Evolutionary conservation across 768 basidiomycete species (phyloP), one percentile per base, ranked within the genome.

Genomic region (Pulveroboletus sp.): DNA sequence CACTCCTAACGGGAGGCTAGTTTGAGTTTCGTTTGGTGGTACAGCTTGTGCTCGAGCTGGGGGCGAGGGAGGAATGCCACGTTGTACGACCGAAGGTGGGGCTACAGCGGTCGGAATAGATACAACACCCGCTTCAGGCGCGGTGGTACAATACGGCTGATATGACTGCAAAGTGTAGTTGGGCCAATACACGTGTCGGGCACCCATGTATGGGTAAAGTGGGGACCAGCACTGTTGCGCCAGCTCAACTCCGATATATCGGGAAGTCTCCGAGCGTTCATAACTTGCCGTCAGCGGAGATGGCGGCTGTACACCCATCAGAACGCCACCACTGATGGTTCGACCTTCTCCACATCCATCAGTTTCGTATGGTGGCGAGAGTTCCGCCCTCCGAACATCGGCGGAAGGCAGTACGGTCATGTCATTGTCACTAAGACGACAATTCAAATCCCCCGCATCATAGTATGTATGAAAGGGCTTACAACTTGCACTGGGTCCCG

Each of bases 401-500:
- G 26, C 42, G 50, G 49, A 49, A 71, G 71, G 47, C 17, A 57
- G 42, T 28, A 42, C 45, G 35, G 57, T 45, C 45, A 56, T 59
- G 53, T 63, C 60, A 42, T 56, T 67, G 7, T 54, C 47, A 51
- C 62, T 60, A 39, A 36, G 26, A 6, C 9, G 21, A 44, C 27
- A 15, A 5, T 39, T 53, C 31, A 50, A 39, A 45, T 45, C 33
- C 24, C 26, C 27, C 15, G 45, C 24, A 30, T 35, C 38, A 6
- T 31, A 27, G 13, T 32, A 47, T 26, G 30, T 40, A 54, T 39
- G 31, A 46, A 46, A 28, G 59, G 31, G 3, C 73, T 57, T 59
- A 76, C 77, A 76, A 74, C 51, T 59, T 68, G 54, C 73, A 77
- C 7, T 64, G 55, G 32, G 70, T 66, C 14, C 73, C 75, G 13